Evolutionary conservation across 805 yeast genomes (phyloP).

Genomic region (Wilhelminamyces savonicus): DNA sequence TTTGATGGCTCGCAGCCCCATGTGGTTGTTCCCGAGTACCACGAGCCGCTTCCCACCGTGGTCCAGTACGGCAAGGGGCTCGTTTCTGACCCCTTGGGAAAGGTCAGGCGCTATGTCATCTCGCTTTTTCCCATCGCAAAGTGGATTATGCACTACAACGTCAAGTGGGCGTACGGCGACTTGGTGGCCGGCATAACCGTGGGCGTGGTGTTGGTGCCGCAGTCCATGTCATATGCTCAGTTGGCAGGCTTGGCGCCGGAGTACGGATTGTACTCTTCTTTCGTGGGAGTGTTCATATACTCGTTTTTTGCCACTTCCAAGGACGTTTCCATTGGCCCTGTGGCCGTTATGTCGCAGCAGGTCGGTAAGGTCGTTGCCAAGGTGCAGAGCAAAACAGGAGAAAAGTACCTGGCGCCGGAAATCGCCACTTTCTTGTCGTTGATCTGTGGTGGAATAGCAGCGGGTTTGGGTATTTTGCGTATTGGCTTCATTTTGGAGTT

Average conservation of each 20-base stretch:
- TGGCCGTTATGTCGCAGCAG: conserved; percentile 89
- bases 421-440: conserved; percentile 79
- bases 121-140: conserved; percentile 72
- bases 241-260: conserved; percentile 77
- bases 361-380: conserved; percentile 69
- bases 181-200: conserved; percentile 90
- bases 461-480: conserved; percentile 76
- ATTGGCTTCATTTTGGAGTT: conserved; percentile 85
- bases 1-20: conserved; percentile 2
- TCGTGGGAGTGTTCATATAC: conserved; percentile 84
- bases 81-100: conserved; percentile 32
- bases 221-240: conserved; percentile 91
- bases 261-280: conserved; percentile 86
- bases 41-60: conserved; percentile 28
- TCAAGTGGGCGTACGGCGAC: conserved; percentile 74
- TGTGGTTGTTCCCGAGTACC: conserved; percentile 30
- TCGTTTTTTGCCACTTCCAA: conserved; percentile 91
- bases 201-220: conserved; percentile 90
- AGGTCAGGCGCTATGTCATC: conserved; percentile 40
- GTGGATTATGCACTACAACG: conserved; percentile 86
- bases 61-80: conserved; percentile 22
- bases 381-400: conserved; percentile 42
- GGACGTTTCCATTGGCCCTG: conserved; percentile 95
- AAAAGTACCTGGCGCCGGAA: conserved; percentile 50
- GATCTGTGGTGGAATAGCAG: conserved; percentile 79